A percentile compares a stretch with the other conserved stretches of the same genome.
Evolutionary conservation across 1,139 yeast genomes (phyloP).

Genomic region (Saccharomyces hybrid): DNA sequence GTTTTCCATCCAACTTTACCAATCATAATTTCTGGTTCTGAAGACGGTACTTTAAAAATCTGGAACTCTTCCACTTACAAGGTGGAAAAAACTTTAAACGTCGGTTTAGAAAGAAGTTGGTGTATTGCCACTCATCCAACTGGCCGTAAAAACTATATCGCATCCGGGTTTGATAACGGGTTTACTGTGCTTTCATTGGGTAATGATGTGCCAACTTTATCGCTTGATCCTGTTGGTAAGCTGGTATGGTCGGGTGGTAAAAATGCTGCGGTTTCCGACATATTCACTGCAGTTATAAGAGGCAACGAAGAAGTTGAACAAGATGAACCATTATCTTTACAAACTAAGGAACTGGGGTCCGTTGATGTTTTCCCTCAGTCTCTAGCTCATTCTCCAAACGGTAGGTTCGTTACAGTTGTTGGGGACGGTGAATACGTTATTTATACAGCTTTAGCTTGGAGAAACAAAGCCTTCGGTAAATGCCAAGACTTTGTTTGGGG

Average conservation of each 20-base stretch:
- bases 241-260: slow-evolving; percentile 70
- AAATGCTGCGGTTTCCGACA: slow-evolving; percentile 60
- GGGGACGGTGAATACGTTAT: slow-evolving; percentile 98
- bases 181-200: slow-evolving; percentile 81
- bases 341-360: slow-evolving; percentile 82
- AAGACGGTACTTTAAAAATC: slow-evolving; percentile 69
- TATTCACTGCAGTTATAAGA: slow-evolving; percentile 74
- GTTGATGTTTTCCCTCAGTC: slow-evolving; percentile 89
- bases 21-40: slow-evolving; percentile 73
- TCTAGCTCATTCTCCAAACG: slow-evolving; percentile 88
- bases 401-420: slow-evolving; percentile 91
- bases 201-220: slow-evolving; percentile 86
- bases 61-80: slow-evolving; percentile 78
- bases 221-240: slow-evolving; percentile 90
- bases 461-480: slow-evolving; percentile 87
- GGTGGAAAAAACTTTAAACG: slow-evolving; percentile 82
- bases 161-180: slow-evolving; percentile 94
- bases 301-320: slow-evolving; percentile 62
- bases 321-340: slow-evolving; percentile 69
- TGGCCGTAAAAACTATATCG: slow-evolving; percentile 52
- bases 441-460: slow-evolving; percentile 96
- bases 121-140: slow-evolving; percentile 76
- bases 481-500: slow-evolving; percentile 95
- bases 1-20: slow-evolving; percentile 96
- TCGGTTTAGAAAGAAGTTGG: slow-evolving; percentile 95